These are phyloP conservation scores for Salix arbutifolia DNA, from an alignment of 345 rosid genomes.

Conservation along the genomic window DNA sequence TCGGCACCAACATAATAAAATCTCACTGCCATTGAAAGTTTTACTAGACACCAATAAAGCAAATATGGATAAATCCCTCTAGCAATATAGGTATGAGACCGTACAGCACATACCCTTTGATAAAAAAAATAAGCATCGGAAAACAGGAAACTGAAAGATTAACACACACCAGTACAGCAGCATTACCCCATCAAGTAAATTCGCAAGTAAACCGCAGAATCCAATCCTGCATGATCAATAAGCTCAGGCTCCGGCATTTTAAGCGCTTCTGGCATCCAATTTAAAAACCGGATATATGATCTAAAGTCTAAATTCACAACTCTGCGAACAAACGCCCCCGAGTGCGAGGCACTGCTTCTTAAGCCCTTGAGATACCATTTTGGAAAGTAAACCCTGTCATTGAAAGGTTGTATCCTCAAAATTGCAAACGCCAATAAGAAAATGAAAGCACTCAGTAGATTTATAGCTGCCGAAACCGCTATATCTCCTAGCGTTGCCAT, in stretches of 20 bases:
- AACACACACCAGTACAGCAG: neutral
- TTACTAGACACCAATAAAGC: too few relatives aligned
- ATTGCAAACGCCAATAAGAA: slow-evolving; percentile 79
- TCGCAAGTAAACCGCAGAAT: slow-evolving; percentile 86
- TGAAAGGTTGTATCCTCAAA: slow-evolving; percentile 84
- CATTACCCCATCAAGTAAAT: slow-evolving; percentile 86
- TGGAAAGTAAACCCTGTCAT: slow-evolving; percentile 90
- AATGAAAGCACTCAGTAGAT: slow-evolving; percentile 63
- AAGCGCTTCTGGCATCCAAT: slow-evolving; percentile 92
- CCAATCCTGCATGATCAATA: slow-evolving; percentile 95
- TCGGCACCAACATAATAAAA: too few relatives aligned
- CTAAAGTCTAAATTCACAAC: slow-evolving; percentile 71
- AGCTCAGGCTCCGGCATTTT: slow-evolving; percentile 96
- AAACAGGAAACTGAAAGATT: neutral
- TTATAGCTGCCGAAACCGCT: slow-evolving; percentile 72
- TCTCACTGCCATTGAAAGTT: too few relatives aligned
- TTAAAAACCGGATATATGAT: slow-evolving; percentile 65
- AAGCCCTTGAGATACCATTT: slow-evolving; percentile 92
- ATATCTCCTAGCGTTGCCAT: slow-evolving; percentile 95
- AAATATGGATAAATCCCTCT: too few relatives aligned
- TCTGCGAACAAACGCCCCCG: slow-evolving; percentile 49
- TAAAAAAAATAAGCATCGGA: neutral
- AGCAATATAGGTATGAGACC: too few relatives aligned
- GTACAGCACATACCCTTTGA: neutral
- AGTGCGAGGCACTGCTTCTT: slow-evolving; percentile 59